phyloP scores from a whole-genome alignment of 2,329 filamentous ascomycete species.

The Fusarium pseudocircinatum region DNA sequence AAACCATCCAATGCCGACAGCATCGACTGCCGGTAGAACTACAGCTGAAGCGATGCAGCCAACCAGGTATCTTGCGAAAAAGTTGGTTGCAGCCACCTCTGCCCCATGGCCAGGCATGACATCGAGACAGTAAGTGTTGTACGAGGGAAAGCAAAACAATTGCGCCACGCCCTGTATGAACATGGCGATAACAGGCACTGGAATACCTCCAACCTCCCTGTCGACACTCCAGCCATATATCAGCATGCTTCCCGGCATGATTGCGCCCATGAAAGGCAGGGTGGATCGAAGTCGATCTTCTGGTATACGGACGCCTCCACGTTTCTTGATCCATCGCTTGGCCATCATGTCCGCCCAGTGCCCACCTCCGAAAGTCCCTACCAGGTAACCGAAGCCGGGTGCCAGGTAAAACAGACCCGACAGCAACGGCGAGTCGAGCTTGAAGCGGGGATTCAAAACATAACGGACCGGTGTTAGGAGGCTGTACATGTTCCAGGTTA shows the following conservation, averaged over 20 bases:
- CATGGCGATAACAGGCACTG: constrained; percentile 75
- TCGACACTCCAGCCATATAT: constrained; percentile 67
- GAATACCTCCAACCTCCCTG: constrained; percentile 60
- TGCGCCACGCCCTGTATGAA: constrained; percentile 80
- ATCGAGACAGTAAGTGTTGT: constrained; percentile 85
- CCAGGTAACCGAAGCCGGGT: constrained; percentile 74
- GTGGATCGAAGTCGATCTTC: constrained; percentile 74
- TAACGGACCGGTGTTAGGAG: constrained; percentile 75
- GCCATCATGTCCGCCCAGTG: constrained; percentile 75
- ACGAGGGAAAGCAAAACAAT: constrained; percentile 77
- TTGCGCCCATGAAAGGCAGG: constrained; percentile 64
- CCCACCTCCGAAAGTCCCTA: constrained; percentile 77
- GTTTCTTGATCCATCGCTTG: constrained; percentile 69
- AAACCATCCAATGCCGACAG: constrained; percentile 84
- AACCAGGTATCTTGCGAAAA: constrained; percentile 79
- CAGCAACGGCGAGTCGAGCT: constrained; percentile 72
- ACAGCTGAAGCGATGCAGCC: constrained; percentile 76
- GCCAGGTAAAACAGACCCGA: constrained; percentile 79
- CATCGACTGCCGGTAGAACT: constrained; percentile 77
- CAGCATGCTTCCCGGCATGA: constrained; percentile 71
- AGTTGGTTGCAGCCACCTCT: constrained; percentile 84
- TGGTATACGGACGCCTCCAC: constrained; percentile 67
- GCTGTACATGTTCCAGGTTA: constrained; percentile 78
- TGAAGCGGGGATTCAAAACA: constrained; percentile 78
- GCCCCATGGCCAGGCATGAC: constrained; percentile 76